Conservation (phyloP, 1,139 yeast genomes). For the Yamadazyma sp. region DNA sequence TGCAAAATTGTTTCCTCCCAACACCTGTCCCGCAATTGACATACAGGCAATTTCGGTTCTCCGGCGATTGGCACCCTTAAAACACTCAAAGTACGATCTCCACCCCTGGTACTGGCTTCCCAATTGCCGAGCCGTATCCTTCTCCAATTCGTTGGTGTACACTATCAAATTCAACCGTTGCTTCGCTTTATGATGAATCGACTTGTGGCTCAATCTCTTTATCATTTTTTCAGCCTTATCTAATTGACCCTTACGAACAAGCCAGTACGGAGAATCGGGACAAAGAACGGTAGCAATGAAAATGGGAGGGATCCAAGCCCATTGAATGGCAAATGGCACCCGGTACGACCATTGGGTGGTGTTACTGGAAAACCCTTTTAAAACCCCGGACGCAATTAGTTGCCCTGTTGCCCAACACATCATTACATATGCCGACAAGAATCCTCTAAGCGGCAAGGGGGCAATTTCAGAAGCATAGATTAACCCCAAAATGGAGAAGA, state of each 20-base stretch:
- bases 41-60: conserved; percentile 24
- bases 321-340: conserved; percentile 46
- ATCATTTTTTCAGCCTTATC: conserved; percentile 11
- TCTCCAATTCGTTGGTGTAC: conserved; percentile 12
- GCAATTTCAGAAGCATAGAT: conserved; percentile 49
- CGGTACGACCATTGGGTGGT: conserved; percentile 31
- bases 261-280: conserved; percentile 23
- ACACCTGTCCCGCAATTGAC: conserved; percentile 13
- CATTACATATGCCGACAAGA: conserved; percentile 42
- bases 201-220: conserved; percentile 7
- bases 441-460: conserved; percentile 42
- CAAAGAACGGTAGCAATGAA: conserved; percentile 25
- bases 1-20: conserved; percentile 11
- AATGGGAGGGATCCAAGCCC: conserved; percentile 32
- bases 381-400: conserved; percentile 38
- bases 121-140: conserved; percentile 4
- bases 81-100: conserved; percentile 21
- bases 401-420: conserved; percentile 48
- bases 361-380: conserved; percentile 27
- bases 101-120: conserved; percentile 13
- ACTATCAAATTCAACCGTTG: conserved; percentile 11
- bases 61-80: conserved; percentile 20
- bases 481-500: conserved; percentile 42
- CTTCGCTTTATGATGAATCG: conserved; percentile 8
- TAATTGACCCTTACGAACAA: conserved; percentile 9